Evolutionary conservation across 2,329 filamentous ascomycete species (phyloP).

Genomic region (Aurifilum marmelostoma): DNA sequence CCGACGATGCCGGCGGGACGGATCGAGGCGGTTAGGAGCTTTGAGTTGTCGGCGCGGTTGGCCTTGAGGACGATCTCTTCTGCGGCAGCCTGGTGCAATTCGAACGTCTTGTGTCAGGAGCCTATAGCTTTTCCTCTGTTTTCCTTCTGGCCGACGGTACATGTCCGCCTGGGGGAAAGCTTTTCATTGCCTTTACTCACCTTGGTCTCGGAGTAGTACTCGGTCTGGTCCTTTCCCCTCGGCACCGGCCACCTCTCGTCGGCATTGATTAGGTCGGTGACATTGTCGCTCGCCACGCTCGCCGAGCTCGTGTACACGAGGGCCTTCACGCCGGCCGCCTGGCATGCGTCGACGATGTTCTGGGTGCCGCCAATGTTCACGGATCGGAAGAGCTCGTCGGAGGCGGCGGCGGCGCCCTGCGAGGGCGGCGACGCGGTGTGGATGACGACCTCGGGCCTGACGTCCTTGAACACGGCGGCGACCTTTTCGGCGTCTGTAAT

Average conservation of each 20-base stretch:
- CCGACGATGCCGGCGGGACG: conserved; percentile 91
- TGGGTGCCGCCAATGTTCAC: conserved; percentile 89
- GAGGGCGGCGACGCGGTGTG: conserved; percentile 80
- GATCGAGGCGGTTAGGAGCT: conserved; percentile 77
- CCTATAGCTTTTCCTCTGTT: not conserved
- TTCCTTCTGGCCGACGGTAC: no score
- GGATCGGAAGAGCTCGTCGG: conserved; percentile 69
- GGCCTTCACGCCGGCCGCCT: conserved; percentile 71
- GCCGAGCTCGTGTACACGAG: conserved; percentile 92
- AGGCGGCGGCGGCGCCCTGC: conserved; percentile 55
- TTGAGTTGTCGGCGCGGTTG: conserved; percentile 62
- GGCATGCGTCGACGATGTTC: conserved; percentile 75
- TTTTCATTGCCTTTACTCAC: conserved; percentile 49
- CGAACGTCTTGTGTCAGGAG: not conserved
- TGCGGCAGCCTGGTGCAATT: conserved; percentile 65
- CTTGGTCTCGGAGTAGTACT: conserved; percentile 93
- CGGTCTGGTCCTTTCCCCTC: conserved; percentile 68
- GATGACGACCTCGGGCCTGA: conserved; percentile 80
- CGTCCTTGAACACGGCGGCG: conserved; percentile 63
- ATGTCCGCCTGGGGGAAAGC: no score
- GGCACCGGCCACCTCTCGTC: conserved; percentile 83
- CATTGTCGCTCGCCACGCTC: conserved; percentile 83
- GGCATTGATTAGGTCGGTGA: conserved; percentile 77
- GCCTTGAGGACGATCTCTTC: conserved; percentile 79
- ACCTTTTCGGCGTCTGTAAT: conserved; percentile 71